These are phyloP conservation scores for Puccinia triticina DNA, from an alignment of 1,284 basidiomycete genomes.

Conservation along the genomic window DNA sequence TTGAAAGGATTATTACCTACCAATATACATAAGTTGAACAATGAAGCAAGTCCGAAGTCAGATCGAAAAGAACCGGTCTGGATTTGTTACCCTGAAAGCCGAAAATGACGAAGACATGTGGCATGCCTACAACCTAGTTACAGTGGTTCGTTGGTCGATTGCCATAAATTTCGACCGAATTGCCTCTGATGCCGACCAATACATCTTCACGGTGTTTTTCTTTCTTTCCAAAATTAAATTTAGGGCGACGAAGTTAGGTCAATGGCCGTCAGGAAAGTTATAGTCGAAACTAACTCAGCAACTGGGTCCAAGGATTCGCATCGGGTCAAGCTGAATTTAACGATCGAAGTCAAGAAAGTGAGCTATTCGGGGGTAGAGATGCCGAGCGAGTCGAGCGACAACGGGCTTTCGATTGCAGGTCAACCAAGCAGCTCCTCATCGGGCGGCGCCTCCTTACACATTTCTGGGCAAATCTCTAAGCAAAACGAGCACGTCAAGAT, in stretches of 20 bases:
- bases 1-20: background rate
- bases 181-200: background rate
- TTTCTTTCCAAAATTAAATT: background rate
- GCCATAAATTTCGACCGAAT: background rate
- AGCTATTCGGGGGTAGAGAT: conserved; percentile 44
- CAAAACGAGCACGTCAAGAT: conserved; percentile 92
- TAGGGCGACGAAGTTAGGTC: conserved; percentile 47
- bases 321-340: conserved; percentile 35
- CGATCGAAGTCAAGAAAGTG: conserved; percentile 49
- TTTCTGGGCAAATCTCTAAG: conserved; percentile 82
- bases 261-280: conserved; percentile 32
- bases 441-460: conserved; percentile 71
- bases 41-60: conserved; percentile 43
- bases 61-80: conserved; percentile 39
- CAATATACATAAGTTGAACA: background rate
- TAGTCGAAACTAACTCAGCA: conserved; percentile 37
- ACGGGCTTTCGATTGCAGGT: background rate
- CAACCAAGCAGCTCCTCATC: conserved; percentile 18
- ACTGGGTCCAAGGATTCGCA: conserved; percentile 47
- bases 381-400: background rate
- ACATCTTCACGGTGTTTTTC: background rate
- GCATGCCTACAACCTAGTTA: conserved; percentile 46
- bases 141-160: conserved; percentile 18
- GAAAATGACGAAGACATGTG: conserved; percentile 48
- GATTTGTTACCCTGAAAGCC: conserved; percentile 43